Base-by-base conservation (phyloP, 257 asterid species). In the Solanum raphanifolium region DNA sequence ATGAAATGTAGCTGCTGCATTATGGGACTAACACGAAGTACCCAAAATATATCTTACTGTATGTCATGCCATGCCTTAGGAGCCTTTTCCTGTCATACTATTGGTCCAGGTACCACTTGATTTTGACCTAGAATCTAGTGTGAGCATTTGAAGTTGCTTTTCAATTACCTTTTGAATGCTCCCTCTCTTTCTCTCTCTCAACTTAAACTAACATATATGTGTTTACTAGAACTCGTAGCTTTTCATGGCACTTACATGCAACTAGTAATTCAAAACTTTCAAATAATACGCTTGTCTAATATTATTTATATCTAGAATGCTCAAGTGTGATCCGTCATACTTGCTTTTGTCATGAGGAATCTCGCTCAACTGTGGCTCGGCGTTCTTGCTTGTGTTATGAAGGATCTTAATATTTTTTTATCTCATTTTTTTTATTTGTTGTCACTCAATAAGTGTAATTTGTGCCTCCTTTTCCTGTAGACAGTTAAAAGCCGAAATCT, bases 401-500 rank as follows among this genome's bases (percentile, higher is more conserved):
- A 48, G 52, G 74, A 83, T 39, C 46, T 39, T 55, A 65, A 12
- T 32, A 65, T 29, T 38, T 66, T 39, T 36, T 39, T 31, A 29
- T 72, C 62, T 75, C 34, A 10, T 35, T 46, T 41, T 48, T 55
- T 41, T 66, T 16, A 78, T 48, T 82, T 62, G 79, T 55, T 35
- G 66, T 55, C 68, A 16, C 84, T 81, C 86, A n/a, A 43, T 86
- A 41, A 46, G 41, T 69, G 43, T 87, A 62, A 39, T 83, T 79
- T 29, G 69, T 78, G 31, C 66, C 83, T 90, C 71, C 82, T 85
- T 74, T 86, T 88, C 89, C 89, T 83, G 90, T 98, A 97, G 99
- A 94, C 91, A 66, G 94, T 93, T 46, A 93, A 94, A 88, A 94
- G 99, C 92, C 94, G 93, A 88, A 89, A 86, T 73, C 90, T 96